Evolutionary conservation across 1,284 basidiomycete genomes (phyloP).

Genomic region (Kalmanozyma brasiliensis): DNA sequence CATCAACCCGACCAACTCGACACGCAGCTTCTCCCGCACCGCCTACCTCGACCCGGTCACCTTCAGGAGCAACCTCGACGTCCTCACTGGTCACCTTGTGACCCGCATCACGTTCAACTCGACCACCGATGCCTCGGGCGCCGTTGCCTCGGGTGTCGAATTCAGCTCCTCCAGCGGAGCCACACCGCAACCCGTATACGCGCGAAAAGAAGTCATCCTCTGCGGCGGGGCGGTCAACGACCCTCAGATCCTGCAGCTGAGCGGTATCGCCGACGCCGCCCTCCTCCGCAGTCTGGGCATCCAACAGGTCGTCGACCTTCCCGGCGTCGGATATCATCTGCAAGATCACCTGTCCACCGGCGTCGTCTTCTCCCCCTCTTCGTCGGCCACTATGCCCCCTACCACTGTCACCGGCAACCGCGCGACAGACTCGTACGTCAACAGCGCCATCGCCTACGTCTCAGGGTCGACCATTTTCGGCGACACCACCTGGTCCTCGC

Average conservation of each 20-base stretch:
- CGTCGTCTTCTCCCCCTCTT: constrained; percentile 20
- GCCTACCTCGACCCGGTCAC: constrained; percentile 77
- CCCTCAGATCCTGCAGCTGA: constrained; percentile 70
- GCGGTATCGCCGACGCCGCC: constrained; percentile 71
- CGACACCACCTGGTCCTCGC: constrained; percentile 15
- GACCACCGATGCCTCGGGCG: constrained; percentile 65
- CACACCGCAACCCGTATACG: constrained; percentile 56
- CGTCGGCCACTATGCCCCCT: constrained; percentile 67
- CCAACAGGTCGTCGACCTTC: constrained; percentile 62
- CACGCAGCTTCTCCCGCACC: constrained; percentile 76
- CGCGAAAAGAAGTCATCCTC: constrained; percentile 69
- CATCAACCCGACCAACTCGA: constrained; percentile 76
- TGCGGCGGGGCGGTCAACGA: constrained; percentile 70
- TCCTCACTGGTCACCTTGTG: constrained; percentile 74
- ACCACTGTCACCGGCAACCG: constrained; percentile 59
- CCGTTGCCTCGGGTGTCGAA: constrained; percentile 72
- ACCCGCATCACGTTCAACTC: constrained; percentile 75
- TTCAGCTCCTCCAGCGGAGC: constrained; percentile 39
- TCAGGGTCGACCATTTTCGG: constrained; percentile 73
- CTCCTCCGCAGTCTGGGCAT: constrained; percentile 70
- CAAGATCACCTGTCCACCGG: constrained; percentile 66
- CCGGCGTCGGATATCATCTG: constrained; percentile 68
- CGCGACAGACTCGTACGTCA: constrained; percentile 75
- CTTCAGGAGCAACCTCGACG: constrained; percentile 74
- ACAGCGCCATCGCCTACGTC: constrained; percentile 77